Evolutionary conservation across 768 basidiomycete species (phyloP).

Genomic region (Xerocomus potaroensis): DNA sequence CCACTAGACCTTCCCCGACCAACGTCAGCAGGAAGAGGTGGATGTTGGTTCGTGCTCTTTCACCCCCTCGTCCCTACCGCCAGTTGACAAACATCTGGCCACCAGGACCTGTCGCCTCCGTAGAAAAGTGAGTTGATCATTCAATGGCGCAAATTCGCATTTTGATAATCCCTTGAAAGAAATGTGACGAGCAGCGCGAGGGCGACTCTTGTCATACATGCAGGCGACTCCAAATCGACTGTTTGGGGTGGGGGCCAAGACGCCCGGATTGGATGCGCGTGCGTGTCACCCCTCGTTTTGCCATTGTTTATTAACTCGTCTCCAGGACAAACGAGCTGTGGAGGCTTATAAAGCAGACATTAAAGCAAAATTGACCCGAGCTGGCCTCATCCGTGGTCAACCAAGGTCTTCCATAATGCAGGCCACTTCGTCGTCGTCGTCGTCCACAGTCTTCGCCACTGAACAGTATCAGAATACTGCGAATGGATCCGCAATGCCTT

Average conservation of each 20-base stretch:
- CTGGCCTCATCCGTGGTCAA: slow-evolving; percentile 79
- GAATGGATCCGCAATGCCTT: slow-evolving; percentile 17
- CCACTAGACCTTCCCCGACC: slow-evolving; percentile 50
- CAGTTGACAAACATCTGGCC: slow-evolving; percentile 7
- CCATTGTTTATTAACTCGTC: slow-evolving; percentile 15
- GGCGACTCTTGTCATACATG: slow-evolving; percentile 80
- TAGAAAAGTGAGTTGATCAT: slow-evolving; percentile 55
- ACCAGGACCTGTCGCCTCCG: slow-evolving; percentile 78
- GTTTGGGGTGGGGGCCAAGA: slow-evolving; percentile 80
- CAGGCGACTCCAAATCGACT: slow-evolving; percentile 72
- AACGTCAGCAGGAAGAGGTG: slow-evolving; percentile 60
- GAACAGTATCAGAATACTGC: slow-evolving; percentile 25
- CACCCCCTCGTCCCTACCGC: neutral
- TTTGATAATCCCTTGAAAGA: slow-evolving; percentile 40
- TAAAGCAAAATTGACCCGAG: slow-evolving; percentile 72
- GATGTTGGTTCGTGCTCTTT: slow-evolving; percentile 62
- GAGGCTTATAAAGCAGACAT: slow-evolving; percentile 81
- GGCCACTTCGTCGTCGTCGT: slow-evolving; percentile 29
- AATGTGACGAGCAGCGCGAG: slow-evolving; percentile 85
- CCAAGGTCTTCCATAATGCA: slow-evolving; percentile 57
- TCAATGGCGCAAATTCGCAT: neutral
- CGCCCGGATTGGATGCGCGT: slow-evolving; percentile 91
- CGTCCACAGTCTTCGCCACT: slow-evolving; percentile 33
- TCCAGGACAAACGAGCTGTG: slow-evolving; percentile 76
- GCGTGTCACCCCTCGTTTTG: slow-evolving; percentile 22